Evolutionary conservation across 1,284 basidiomycete species (phyloP), one percentile per base, ranked within the genome.

Genomic region (Rhizoctonia solani): DNA sequence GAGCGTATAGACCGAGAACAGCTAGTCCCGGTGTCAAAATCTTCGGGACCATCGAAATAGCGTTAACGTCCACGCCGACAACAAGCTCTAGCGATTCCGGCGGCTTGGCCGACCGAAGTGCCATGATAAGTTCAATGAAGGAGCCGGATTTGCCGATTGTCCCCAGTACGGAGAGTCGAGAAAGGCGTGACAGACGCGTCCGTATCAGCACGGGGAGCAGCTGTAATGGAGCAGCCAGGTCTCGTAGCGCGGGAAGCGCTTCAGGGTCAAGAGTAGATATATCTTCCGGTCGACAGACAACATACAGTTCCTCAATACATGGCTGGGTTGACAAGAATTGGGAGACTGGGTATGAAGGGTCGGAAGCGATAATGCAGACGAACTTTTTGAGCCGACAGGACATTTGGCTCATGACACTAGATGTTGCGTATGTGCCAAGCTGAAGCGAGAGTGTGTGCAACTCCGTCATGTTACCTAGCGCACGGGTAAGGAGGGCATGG

Each of bases 291-390:
- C 27, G 50, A 14, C 50, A 54, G 19, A 44, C 23, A 39, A 65
- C 16, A n/a, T 23, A 42, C 37, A 65, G 49, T 21, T 37, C 39
- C 19, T 65, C 39, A 9, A 65, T 54, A 13, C 1, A 11, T 21
- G 49, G 50, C 19, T 65, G 61, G n/a, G 61, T 29, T 16, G 52
- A 37, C 2, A 65, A 50, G 21, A 65, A 65, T 4, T 27, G 49
- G 14, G 37, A 21, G 5, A 65, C 44, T 4, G 50, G 27, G 19
- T 65, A 54, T 8, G 3, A 6, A 8, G 34, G 49, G 54, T 52
- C 37, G 16, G 49, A 54, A 4, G 4, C 9, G 1, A 42, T 1
- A 4, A 29, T 34, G 27, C 34, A 54, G 19, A 44, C 29, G 2
- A 65, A 37, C n/a, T 46, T 52, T 21, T 8, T 37, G n/a, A 65